A percentile compares a stretch with the other conserved stretches of the same genome.
phyloP scores from a whole-genome alignment of 371 early-diverging fungal genomes.

The Lichtheimia ramosa region DNA sequence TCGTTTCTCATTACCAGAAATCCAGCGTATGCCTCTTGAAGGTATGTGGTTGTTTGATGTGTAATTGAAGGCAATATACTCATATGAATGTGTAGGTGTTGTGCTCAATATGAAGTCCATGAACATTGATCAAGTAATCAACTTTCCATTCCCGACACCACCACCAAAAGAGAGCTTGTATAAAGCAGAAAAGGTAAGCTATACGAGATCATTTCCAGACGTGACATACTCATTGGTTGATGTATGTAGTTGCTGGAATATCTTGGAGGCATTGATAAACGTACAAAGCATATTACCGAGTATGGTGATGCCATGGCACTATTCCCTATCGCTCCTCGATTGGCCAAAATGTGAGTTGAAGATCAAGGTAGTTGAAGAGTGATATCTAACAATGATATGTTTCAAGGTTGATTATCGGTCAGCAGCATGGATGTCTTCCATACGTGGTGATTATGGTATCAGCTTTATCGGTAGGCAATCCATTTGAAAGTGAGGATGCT shows the following conservation, averaged over 20 bases:
- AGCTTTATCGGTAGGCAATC: slow-evolving; percentile 90
- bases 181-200: slow-evolving; percentile 64
- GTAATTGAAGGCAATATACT: neutral
- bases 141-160: slow-evolving; percentile 96
- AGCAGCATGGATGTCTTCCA: slow-evolving; percentile 77
- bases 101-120: slow-evolving; percentile 96
- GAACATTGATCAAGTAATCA: slow-evolving; percentile 90
- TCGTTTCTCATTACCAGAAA: slow-evolving; percentile 91
- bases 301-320: slow-evolving; percentile 88
- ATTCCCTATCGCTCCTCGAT: slow-evolving; percentile 94
- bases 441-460: slow-evolving; percentile 90
- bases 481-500: slow-evolving; percentile 23
- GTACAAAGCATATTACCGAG: slow-evolving; percentile 75
- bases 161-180: slow-evolving; percentile 68
- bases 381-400: neutral
- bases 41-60: slow-evolving; percentile 23
- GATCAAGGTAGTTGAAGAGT: neutral
- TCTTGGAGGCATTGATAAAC: slow-evolving; percentile 73
- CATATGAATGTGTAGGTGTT: slow-evolving; percentile 47
- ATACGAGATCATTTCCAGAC: neutral
- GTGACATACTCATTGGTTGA: neutral
- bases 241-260: slow-evolving; percentile 53
- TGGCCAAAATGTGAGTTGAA: slow-evolving; percentile 82
- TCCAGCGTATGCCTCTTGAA: slow-evolving; percentile 93
- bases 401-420: slow-evolving; percentile 78